Evolutionary conservation across 169 alveolate species (phyloP), one percentile per base, ranked within the genome.

Genomic region (Plasmodium knowlesi): DNA sequence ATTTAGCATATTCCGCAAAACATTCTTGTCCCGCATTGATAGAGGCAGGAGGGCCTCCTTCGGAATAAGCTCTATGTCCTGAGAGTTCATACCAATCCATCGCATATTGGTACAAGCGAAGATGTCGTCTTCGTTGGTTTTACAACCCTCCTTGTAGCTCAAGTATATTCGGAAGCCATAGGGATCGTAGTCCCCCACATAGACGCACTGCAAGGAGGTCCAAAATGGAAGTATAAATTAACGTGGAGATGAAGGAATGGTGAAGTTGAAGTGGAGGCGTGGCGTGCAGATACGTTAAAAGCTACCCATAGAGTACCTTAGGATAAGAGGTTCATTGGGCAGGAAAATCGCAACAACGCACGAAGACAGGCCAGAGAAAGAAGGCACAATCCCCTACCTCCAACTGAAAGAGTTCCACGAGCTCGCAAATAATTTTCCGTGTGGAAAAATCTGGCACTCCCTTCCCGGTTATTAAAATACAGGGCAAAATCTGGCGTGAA

Each of bases 141-240:
- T 37, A 39, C 73, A 80, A 1, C 92, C 84, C 37, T 83, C 83
- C 72, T 82, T 81, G 82, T 95, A 95, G 34, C 91, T 84, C 79
- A 95, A 71, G 41, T 25, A 83, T n/a, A 95, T 95, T 43, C 70
- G 95, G 72, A 95, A 80, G 19, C 96, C 96, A 14, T 95, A 92
- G n/a, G 96, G 96, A 25, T 95, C 96, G 83, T 93, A 95, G 46
- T 95, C 96, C 0, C 96, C 96, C 25, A 95, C 74, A 41, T 95
- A 95, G 81, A 85, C 93, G 61, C 93, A 85, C 93, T 85, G 39
- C n/a, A 46, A 16, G n/a, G 28, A 1, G 19, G 30, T 8, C 50
- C 10, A 37, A 78, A 57, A 19, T 2, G 12, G 70, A 19, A 16
- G 72, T 37, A 12, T 0, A 76, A 14, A 32, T n/a, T n/a, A n/a